Evolutionary conservation across 169 alveolate genomes (phyloP), one percentile per base, ranked within the genome.

Genomic region (Plasmodium yoelii): DNA sequence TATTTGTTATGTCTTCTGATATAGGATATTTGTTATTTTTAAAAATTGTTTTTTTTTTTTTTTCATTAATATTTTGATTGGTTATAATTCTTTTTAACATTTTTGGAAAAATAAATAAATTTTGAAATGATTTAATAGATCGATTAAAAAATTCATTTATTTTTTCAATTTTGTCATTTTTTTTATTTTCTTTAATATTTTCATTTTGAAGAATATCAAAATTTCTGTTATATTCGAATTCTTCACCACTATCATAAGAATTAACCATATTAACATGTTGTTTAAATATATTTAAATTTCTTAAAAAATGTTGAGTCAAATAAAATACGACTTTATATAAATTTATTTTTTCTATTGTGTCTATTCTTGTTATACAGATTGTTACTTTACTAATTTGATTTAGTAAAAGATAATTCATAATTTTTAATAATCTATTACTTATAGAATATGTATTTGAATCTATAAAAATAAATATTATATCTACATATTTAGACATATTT

Each of bases 401-500:
- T 24, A 64, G 77, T 69, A 77, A 15, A 8, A 77, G n/a, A 34
- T 77, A 77, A 57, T 77, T 77, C 13, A 77, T 77, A 39, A 77
- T 77, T 24, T 69, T 26, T 9, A 77, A 55, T 5, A 77, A 55
- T 10, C 88, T 77, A n/a, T 63, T 77, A 44, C 65, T 77, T 51
- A 77, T 77, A 22, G 88, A 77, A 49, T 46, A 63, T 22, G 53
- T 67, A 28, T 63, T 77, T 3, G 88, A 77, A 64, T 77, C 88
- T 7, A 77, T 13, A 63, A 77, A 77, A 8, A 77, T 28, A 42
- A 77, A 77, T 28, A 77, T 53, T 42, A 69, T 34, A 64, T 77
- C 88, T 46, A 77, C 88, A 53, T 77, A 77, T 64, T 77, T 64
- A 34, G 88, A 46, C 34, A 77, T 44, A 34, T 77, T 77, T 75